Percentiles rank a stretch among this genome's conserved stretches.
Evolutionary conservation across 495 filamentous ascomycete species (phyloP).

Genomic region (Emericellopsis terricola): DNA sequence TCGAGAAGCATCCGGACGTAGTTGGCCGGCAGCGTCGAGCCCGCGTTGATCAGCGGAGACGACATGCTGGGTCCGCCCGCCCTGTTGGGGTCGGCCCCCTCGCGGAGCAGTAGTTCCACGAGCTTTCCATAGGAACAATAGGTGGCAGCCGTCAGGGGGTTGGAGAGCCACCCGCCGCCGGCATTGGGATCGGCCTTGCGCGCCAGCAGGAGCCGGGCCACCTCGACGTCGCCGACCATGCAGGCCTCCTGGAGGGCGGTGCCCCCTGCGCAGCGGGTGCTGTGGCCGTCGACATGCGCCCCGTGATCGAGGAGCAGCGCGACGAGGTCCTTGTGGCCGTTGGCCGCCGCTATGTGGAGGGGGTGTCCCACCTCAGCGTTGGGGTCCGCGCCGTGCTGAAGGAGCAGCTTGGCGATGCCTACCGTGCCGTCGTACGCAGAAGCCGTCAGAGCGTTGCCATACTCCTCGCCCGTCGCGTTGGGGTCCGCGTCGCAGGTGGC

Average conservation of each 20-base stretch:
- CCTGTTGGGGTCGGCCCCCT: conserved; percentile 8
- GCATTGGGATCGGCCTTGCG: conserved; percentile 12
- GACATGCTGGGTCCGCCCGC: conserved; percentile 3
- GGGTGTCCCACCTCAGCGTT: conserved; percentile 13
- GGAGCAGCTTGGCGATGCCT: background rate
- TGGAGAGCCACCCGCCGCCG: conserved; percentile 9
- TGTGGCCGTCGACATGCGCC: conserved; percentile 13
- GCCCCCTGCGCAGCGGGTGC: conserved; percentile 3
- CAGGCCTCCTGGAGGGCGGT: conserved; percentile 16
- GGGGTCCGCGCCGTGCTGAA: conserved; percentile 11
- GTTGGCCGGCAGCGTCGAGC: background rate
- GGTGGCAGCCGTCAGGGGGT: conserved; percentile 13
- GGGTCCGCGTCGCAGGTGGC: conserved; percentile 10
- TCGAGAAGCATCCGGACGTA: background rate
- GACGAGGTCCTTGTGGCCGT: conserved; percentile 16
- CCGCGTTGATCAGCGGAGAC: conserved; percentile 1
- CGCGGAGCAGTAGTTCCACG: conserved; percentile 10
- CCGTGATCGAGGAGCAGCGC: conserved; percentile 12
- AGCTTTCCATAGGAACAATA: conserved; percentile 10
- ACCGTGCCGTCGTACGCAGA: background rate
- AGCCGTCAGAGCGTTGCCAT: conserved; percentile 7
- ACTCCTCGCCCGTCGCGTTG: conserved; percentile 14
- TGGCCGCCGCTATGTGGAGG: conserved; percentile 12
- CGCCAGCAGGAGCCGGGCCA: conserved; percentile 13
- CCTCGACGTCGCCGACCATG: conserved; percentile 9